Conservation (phyloP, 768 basidiomycete genomes). For the Dentipellis sp. region DNA sequence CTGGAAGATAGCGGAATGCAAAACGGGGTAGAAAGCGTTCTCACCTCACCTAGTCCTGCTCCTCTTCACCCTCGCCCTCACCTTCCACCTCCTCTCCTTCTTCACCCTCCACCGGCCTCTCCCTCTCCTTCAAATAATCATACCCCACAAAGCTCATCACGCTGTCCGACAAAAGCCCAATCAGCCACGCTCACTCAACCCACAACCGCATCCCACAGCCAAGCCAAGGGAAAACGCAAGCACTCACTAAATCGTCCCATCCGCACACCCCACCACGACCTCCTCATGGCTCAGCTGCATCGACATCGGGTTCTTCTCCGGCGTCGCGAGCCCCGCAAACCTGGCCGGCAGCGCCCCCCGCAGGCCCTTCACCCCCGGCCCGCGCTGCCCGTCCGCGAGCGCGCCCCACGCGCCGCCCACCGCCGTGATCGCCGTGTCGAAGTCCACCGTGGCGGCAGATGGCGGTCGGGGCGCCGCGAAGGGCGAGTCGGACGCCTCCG, state of each 20-base stretch:
- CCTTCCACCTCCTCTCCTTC: background rate
- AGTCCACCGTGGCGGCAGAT: slow-evolving; percentile 42
- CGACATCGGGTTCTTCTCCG: slow-evolving; percentile 92
- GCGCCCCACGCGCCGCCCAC: slow-evolving; percentile 72
- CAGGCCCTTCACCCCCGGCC: slow-evolving; percentile 43
- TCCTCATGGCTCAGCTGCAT: slow-evolving; percentile 89
- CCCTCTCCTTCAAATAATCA: slow-evolving; percentile 33
- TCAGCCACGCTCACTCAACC: background rate
- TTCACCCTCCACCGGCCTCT: slow-evolving; percentile 3
- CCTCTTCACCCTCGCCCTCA: too few relatives aligned
- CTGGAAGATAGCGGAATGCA: too few relatives aligned
- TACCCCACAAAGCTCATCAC: slow-evolving; percentile 59
- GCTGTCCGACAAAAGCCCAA: slow-evolving; percentile 17
- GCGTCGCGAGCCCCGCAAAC: slow-evolving; percentile 72
- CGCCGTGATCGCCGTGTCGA: slow-evolving; percentile 56
- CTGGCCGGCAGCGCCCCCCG: slow-evolving; percentile 54
- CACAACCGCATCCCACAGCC: slow-evolving; percentile 9
- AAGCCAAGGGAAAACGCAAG: background rate
- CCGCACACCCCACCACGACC: slow-evolving; percentile 85
- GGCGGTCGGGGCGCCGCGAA: slow-evolving; percentile 6
- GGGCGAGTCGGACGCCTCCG: background rate
- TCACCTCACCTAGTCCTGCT: too few relatives aligned
- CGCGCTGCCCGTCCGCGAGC: slow-evolving; percentile 38
- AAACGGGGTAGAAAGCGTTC: too few relatives aligned
- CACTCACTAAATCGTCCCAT: slow-evolving; percentile 84